Evolutionary conservation across 129 eudicot genomes (phyloP), one percentile per base, ranked within the genome.

Genomic region (Mikania micrantha): DNA sequence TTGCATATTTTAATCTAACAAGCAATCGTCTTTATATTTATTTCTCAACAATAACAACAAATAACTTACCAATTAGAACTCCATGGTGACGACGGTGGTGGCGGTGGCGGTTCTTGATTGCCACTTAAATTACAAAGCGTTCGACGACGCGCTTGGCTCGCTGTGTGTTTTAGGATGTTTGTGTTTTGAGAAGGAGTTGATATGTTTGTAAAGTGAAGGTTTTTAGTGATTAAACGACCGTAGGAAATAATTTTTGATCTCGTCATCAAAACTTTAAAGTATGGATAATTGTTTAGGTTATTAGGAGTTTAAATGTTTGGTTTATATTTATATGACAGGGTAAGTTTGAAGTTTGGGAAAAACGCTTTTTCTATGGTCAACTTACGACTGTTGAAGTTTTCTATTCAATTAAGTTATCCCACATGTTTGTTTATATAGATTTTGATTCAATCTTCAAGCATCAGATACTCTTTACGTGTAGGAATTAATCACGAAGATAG

Each of bases 371-470:
- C 22, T 27, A 38, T 6, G 52, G 80, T 76, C 80, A 76, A 68
- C 27, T 16, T n/a, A n/a, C n/a, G n/a, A n/a, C 27, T 16, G 57
- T 76, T 68, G 80, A 76, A 68, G 64, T 70, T 68, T 68, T 59
- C 80, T 69, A 60, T 76, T 68, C 64, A 35, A 68, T n/a, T 68
- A 50, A 3, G 64, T 67, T 47, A 75, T 3, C 38, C 69, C 38
- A 60, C 40, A 24, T 24, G 69, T 45, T 62, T 11, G 22, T 19
- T 39, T 19, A 45, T 19, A 21, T 31, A 36, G 25, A 53, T 57
- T 57, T 47, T 47, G 64, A 60, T 68, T 9, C 6, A 40, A 35
- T 75, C 80, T 35, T 67, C 31, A 53, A 75, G 74, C 22, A 67
- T 66, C 74, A n/a, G n/a, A n/a, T n/a, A n/a, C 19, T 35, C 59